Percentiles rank a stretch among this genome's conserved stretches.
These are phyloP conservation scores for Xylariaceae sp. DNA, from an alignment of 2,329 filamentous ascomycete species.

Conservation along the genomic window DNA sequence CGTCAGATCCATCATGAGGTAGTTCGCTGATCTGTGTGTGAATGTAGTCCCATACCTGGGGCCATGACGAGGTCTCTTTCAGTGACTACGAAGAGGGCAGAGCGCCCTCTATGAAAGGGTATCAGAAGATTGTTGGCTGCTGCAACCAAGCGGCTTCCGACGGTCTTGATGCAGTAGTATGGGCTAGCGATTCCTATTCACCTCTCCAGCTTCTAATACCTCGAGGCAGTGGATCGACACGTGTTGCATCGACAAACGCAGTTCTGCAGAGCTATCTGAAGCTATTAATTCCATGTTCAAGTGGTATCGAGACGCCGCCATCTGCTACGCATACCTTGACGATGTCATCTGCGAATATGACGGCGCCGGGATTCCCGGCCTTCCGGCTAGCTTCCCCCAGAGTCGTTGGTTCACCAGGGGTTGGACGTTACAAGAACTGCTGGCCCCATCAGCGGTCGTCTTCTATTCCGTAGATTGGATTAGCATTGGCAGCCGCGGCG, in stretches of 20 bases:
- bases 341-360: neutral
- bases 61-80: neutral
- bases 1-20: neutral
- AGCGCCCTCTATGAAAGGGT: neutral
- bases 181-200: neutral
- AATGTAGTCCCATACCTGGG: constrained; percentile 7
- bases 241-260: constrained; percentile 11
- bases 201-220: neutral
- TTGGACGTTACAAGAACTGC: constrained; percentile 9
- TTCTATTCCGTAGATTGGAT: constrained; percentile 4
- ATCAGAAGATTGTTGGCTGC: neutral
- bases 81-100: constrained; percentile 1
- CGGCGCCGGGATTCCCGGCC: neutral
- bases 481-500: neutral
- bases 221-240: constrained; percentile 6
- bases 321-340: constrained; percentile 9
- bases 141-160: constrained; percentile 7
- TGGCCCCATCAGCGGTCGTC: constrained; percentile 2
- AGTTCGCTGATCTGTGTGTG: neutral
- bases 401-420: constrained; percentile 8
- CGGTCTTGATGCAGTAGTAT: constrained; percentile 4
- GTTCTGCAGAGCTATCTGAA: constrained; percentile 9
- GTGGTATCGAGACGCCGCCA: constrained; percentile 6
- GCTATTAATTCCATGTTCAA: constrained; percentile 7
- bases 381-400: neutral